These are phyloP conservation scores for Tulasnella sp. DNA, from an alignment of 768 basidiomycete species.

Conservation along the genomic window DNA sequence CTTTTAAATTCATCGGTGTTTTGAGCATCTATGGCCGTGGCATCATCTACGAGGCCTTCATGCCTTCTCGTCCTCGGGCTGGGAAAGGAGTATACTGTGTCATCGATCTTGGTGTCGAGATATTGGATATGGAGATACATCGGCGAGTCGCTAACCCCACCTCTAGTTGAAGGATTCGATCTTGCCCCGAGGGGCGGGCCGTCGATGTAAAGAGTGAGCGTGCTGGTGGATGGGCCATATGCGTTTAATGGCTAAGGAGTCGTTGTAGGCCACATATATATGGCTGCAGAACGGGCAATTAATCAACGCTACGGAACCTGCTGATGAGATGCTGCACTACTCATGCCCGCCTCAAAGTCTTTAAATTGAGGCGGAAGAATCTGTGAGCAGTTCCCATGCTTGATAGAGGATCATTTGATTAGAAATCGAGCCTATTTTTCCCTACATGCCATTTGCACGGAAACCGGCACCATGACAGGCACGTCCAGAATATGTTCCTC, in stretches of 20 bases:
- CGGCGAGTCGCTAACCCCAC: too few relatives aligned
- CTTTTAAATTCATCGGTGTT: constrained; percentile 53
- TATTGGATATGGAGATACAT: not conserved
- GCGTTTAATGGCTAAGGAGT: not conserved
- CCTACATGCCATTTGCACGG: too few relatives aligned
- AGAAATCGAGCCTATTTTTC: too few relatives aligned
- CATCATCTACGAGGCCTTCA: not conserved
- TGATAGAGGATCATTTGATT: too few relatives aligned
- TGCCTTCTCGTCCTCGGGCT: too few relatives aligned
- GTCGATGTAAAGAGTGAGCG: constrained; percentile 15
- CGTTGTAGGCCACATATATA: constrained; percentile 3
- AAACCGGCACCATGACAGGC: too few relatives aligned
- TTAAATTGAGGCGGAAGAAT: not conserved
- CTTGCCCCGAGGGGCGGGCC: not conserved
- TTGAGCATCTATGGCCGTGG: constrained; percentile 36
- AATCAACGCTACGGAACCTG: not conserved
- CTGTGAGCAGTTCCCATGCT: not conserved
- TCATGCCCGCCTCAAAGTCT: not conserved
- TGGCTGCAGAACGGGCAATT: not conserved
- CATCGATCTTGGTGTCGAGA: not conserved
- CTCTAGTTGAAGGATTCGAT: constrained; percentile 13
- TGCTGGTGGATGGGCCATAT: constrained; percentile 13
- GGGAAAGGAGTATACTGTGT: constrained; percentile 10
- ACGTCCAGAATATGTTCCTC: too few relatives aligned
- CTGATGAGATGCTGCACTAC: not conserved